Conservation (phyloP, 2,329 filamentous ascomycete species). For the Zasmidium angulare region DNA sequence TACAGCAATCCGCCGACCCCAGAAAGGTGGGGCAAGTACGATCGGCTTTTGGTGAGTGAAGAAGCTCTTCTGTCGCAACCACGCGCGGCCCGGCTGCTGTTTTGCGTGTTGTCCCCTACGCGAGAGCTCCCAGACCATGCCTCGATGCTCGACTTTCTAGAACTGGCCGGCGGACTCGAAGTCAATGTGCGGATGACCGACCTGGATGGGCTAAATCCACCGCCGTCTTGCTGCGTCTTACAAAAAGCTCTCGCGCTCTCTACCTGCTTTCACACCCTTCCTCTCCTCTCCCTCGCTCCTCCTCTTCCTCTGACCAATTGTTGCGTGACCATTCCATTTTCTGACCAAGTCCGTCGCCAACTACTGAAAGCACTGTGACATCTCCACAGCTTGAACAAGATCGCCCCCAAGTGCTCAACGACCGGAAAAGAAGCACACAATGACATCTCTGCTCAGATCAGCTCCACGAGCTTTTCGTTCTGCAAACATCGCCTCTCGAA, state of each 20-base stretch:
- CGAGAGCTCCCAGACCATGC: neutral
- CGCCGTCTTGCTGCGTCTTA: neutral
- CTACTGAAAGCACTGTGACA: neutral
- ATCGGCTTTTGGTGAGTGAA: neutral
- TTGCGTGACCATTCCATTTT: neutral
- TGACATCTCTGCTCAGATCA: conserved; percentile 23
- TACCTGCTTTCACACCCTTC: neutral
- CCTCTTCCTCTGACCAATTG: neutral
- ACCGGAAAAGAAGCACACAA: conserved; percentile 1
- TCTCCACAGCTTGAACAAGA: neutral
- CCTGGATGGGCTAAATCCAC: neutral
- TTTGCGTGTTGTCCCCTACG: too few species aligned
- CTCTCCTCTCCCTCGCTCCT: neutral
- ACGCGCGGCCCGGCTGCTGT: too few species aligned
- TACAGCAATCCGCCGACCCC: too few species aligned
- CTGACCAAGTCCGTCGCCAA: neutral
- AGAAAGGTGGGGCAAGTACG: neutral
- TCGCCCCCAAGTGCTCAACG: neutral
- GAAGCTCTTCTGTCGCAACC: too few species aligned
- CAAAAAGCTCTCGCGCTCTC: neutral
- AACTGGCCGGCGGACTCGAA: neutral
- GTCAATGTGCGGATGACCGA: neutral
- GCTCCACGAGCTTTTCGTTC: conserved; percentile 21
- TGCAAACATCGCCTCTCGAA: conserved; percentile 7
- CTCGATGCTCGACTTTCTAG: neutral